Percentiles rank a stretch among this genome's conserved stretches.
phyloP scores from a whole-genome alignment of 176 grass and related monocot species.

The Cymbopogon citratus region DNA sequence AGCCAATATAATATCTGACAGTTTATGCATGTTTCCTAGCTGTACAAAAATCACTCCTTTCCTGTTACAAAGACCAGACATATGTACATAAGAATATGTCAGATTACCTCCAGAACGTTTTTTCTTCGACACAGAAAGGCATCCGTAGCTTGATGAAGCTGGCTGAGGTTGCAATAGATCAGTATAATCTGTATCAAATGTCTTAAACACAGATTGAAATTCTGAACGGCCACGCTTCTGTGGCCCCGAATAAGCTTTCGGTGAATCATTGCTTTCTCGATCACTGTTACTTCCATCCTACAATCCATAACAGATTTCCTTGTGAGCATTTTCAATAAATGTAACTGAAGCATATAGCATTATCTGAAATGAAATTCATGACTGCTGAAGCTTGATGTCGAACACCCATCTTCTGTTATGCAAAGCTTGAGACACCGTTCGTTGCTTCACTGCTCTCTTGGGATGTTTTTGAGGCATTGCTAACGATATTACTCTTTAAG shows the following conservation, averaged over 20 bases:
- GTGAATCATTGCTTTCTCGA: constrained; percentile 45
- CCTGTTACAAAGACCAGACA: constrained; percentile 1
- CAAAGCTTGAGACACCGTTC: too few relatives aligned
- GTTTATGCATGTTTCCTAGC: neutral
- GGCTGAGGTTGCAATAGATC: constrained; percentile 67
- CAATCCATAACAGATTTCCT: too few relatives aligned
- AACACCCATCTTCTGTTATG: too few relatives aligned
- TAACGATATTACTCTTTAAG: too few relatives aligned
- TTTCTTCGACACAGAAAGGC: constrained; percentile 83
- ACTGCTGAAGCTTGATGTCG: too few relatives aligned
- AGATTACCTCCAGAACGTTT: constrained; percentile 75
- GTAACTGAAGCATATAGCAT: too few relatives aligned
- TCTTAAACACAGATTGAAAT: constrained; percentile 52
- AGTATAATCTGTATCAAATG: constrained; percentile 58
- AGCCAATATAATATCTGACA: neutral
- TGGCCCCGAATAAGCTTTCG: constrained; percentile 52
- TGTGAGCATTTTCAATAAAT: too few relatives aligned
- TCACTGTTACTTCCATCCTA: too few relatives aligned
- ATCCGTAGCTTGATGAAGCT: constrained; percentile 68
- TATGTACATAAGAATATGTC: neutral
- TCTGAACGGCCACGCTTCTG: constrained; percentile 69
- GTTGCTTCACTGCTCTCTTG: too few relatives aligned
- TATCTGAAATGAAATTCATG: too few relatives aligned
- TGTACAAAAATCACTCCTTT: neutral
- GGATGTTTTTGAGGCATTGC: too few relatives aligned